Evolutionary conservation across 2,329 filamentous ascomycete species (phyloP), one percentile per base, ranked within the genome.

Genomic region (Thielaviopsis populi): DNA sequence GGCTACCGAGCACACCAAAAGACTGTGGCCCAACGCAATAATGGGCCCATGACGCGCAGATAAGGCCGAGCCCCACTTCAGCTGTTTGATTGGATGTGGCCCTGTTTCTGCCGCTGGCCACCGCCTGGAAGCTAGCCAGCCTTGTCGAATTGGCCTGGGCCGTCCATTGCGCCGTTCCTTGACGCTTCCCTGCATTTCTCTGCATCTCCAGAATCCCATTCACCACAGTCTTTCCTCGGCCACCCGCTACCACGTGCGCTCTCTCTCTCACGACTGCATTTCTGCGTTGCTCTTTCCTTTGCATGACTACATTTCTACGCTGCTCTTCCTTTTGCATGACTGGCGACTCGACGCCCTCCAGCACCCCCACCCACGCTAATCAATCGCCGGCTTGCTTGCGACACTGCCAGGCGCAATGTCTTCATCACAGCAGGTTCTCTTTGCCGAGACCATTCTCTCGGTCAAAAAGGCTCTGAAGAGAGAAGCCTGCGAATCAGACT

Each of bases 401-500:
- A 27, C 46, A 3, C 46, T n/a, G 48, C 33, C 53, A 33, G 24
- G 40, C 30, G 42, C 53, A 30, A 66, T 66, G 69, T 77, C 78
- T 75, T 74, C 76, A 65, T 73, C 74, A 64, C 83, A 86, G 70
- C 83, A 86, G 69, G 75, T 83, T 50, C 75, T 85, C 65, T 82
- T 87, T 70, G 78, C 82, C 67, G 83, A 87, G 70, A 87, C 85
- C 22, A 83, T 87, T 71, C 77, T 79, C 68, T 83, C 79, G 62
- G 85, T 88, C 80, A 87, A 85, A 70, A 83, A 84, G 73, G 83
- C 84, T 5, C 75, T 86, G 66, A 86, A 85, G 71, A 76, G 83
- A 67, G 83, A 81, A 72, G 77, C 80, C 68, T 84, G 84, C 65
- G 88, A 89, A 67, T 89, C 85, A 69, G 88, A 91, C 59, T 89